Evolutionary conservation across 2,329 filamentous ascomycete genomes (phyloP).

Genomic region (Cladosporium sp.): DNA sequence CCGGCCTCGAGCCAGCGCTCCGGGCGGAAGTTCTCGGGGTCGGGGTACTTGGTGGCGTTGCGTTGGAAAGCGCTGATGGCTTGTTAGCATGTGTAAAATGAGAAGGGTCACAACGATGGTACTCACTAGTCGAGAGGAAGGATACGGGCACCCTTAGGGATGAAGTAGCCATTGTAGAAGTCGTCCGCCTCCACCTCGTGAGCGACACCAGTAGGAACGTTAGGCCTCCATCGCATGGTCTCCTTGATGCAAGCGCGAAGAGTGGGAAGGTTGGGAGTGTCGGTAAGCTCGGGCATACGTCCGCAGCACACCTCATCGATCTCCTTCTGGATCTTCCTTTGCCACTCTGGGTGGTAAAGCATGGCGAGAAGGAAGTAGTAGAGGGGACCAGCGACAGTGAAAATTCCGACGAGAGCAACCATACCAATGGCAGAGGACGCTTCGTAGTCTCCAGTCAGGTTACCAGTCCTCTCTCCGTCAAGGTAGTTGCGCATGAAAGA

Average conservation of each 20-base stretch:
- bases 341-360: slow-evolving; percentile 46
- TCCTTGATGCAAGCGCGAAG: slow-evolving; percentile 31
- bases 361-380: slow-evolving; percentile 33
- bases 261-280: slow-evolving; percentile 28
- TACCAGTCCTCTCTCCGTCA: slow-evolving; percentile 33
- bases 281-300: slow-evolving; percentile 37
- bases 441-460: slow-evolving; percentile 31
- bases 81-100: neutral
- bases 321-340: slow-evolving; percentile 40
- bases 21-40: slow-evolving; percentile 57
- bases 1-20: slow-evolving; percentile 57
- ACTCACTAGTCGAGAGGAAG: slow-evolving; percentile 47
- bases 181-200: slow-evolving; percentile 48
- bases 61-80: slow-evolving; percentile 49
- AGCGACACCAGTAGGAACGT: slow-evolving; percentile 50
- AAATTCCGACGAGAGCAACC: slow-evolving; percentile 32
- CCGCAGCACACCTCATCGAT: slow-evolving; percentile 41
- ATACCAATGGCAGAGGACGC: slow-evolving; percentile 31
- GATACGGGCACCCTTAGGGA: slow-evolving; percentile 47
- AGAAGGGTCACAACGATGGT: too few species aligned
- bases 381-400: slow-evolving; percentile 29
- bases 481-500: slow-evolving; percentile 40
- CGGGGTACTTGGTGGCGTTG: slow-evolving; percentile 53
- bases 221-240: slow-evolving; percentile 41
- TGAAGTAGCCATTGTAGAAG: slow-evolving; percentile 48